Conservation (phyloP, 495 filamentous ascomycete species). For the Staphylotrichum longicolle region DNA sequence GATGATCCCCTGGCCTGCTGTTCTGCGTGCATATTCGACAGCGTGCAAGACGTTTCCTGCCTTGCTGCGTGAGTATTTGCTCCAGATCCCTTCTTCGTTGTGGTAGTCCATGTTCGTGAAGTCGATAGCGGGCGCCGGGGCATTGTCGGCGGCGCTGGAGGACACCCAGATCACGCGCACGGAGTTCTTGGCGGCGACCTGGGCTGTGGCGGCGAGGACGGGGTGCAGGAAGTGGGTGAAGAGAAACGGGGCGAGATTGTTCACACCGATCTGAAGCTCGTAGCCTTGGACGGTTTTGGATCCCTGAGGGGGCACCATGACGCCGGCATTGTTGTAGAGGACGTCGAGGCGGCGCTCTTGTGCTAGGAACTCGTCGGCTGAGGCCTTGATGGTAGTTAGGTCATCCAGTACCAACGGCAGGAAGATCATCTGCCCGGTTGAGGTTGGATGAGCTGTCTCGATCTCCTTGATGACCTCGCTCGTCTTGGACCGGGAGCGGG, state of each 20-base stretch:
- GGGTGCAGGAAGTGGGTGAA: slow-evolving; percentile 2
- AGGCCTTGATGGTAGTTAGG: slow-evolving; percentile 27
- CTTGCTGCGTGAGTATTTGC: too few relatives aligned
- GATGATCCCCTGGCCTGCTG: too few relatives aligned
- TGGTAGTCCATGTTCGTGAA: too few relatives aligned
- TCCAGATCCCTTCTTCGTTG: too few relatives aligned
- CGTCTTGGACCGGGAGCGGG: slow-evolving; percentile 35
- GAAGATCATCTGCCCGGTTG: slow-evolving; percentile 26
- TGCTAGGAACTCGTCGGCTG: slow-evolving; percentile 27
- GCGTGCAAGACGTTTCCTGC: too few relatives aligned
- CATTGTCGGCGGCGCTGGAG: too few relatives aligned
- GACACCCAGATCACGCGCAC: too few relatives aligned
- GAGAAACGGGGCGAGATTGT: slow-evolving; percentile 4
- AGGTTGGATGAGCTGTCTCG: slow-evolving; percentile 16
- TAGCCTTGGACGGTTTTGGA: slow-evolving; percentile 38
- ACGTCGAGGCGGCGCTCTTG: slow-evolving; percentile 30
- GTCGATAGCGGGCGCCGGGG: too few relatives aligned
- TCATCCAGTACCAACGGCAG: slow-evolving; percentile 32
- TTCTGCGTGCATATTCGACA: too few relatives aligned
- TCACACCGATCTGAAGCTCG: slow-evolving; percentile 22
- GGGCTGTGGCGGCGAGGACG: not conserved
- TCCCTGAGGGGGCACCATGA: slow-evolving; percentile 34
- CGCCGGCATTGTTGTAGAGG: slow-evolving; percentile 40
- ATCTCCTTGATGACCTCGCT: slow-evolving; percentile 29
- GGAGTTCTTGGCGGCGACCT: too few relatives aligned